These are phyloP conservation scores for Mycena citricolor DNA, from an alignment of 1,284 basidiomycete species.

Conservation along the genomic window DNA sequence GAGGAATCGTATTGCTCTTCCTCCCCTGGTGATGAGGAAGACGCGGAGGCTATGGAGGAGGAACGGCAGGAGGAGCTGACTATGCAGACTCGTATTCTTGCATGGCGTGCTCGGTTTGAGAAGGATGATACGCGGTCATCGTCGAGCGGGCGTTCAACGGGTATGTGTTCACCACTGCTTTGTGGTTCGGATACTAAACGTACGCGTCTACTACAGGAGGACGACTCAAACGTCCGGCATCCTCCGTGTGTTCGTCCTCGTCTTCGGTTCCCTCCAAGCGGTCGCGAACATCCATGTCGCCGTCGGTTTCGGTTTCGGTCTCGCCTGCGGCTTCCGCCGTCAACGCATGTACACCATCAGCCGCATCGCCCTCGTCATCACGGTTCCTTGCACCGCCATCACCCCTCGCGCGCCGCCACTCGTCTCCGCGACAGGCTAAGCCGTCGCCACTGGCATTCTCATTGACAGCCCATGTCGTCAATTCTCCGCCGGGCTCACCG, in stretches of 20 bases:
- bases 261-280: constrained; percentile 16
- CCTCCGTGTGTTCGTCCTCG: constrained; percentile 5
- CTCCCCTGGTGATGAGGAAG: constrained; percentile 9
- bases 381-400: constrained; percentile 17
- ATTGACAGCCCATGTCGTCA: neutral
- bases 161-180: neutral
- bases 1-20: constrained; percentile 15
- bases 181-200: constrained; percentile 3
- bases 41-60: neutral
- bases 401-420: constrained; percentile 15
- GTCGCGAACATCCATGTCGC: constrained; percentile 11
- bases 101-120: constrained; percentile 15
- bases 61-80: constrained; percentile 13
- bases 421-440: constrained; percentile 16
- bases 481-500: neutral
- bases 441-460: neutral
- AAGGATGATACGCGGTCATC: neutral
- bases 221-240: constrained; percentile 10
- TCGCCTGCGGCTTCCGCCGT: constrained; percentile 3
- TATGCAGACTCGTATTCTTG: constrained; percentile 16
- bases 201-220: neutral
- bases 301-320: neutral
- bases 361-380: neutral
- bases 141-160: neutral
- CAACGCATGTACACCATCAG: neutral